Conservation (phyloP, 2,329 filamentous ascomycete genomes). For the Capronia epimyces region DNA sequence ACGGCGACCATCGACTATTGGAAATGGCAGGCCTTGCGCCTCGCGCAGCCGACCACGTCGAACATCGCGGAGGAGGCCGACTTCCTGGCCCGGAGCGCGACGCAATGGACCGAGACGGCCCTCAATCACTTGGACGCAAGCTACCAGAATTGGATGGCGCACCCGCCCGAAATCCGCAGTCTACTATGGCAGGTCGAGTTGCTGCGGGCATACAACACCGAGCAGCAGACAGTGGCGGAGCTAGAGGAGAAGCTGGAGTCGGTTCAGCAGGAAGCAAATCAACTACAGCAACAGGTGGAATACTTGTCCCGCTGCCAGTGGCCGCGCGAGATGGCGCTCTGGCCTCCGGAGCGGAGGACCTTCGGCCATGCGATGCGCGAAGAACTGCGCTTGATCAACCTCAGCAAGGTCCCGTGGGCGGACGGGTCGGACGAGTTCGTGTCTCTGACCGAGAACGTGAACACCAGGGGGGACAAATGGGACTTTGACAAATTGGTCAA, state of each 20-base stretch:
- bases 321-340: conserved; percentile 46
- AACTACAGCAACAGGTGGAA: conserved; percentile 45
- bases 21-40: conserved; percentile 46
- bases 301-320: conserved; percentile 44
- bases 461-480: conserved; percentile 36
- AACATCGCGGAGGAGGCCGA: conserved; percentile 33
- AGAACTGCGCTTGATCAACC: conserved; percentile 20
- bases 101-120: conserved; percentile 61
- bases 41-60: conserved; percentile 20
- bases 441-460: conserved; percentile 12
- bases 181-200: conserved; percentile 46
- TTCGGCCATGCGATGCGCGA: conserved; percentile 32
- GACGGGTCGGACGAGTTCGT: conserved; percentile 7
- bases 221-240: conserved; percentile 42
- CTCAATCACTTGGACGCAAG: conserved; percentile 70
- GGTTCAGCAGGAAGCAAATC: conserved; percentile 45
- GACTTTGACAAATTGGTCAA: conserved; percentile 45
- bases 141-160: conserved; percentile 67
- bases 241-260: conserved; percentile 41
- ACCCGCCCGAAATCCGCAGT: conserved; percentile 49
- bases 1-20: conserved; percentile 62
- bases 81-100: conserved; percentile 34
- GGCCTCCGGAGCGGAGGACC: conserved; percentile 41
- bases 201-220: conserved; percentile 43
- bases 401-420: conserved; percentile 15